phyloP scores from a whole-genome alignment of 306 rosid genomes.

The Glycyrrhiza uralensis region DNA sequence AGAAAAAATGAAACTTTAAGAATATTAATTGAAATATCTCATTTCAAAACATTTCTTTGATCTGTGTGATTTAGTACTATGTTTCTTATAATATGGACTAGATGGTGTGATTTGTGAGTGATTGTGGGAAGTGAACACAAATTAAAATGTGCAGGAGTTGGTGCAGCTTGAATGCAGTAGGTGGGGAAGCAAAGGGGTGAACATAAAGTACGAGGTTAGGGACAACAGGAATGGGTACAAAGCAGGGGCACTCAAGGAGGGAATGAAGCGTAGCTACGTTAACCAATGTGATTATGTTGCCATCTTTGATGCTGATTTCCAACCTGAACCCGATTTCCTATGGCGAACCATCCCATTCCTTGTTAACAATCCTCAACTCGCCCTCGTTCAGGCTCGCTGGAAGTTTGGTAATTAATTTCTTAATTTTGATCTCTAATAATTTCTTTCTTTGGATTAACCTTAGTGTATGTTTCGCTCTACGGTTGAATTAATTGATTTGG shows the following conservation, averaged over 20 bases:
- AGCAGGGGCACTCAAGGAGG: constrained; percentile 86
- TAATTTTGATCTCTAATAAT: too few relatives aligned
- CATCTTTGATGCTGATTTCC: constrained; percentile 90
- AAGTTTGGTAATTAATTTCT: constrained; percentile 53
- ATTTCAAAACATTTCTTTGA: too few relatives aligned
- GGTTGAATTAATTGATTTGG: too few relatives aligned
- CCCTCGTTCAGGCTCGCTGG: constrained; percentile 85
- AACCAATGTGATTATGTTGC: constrained; percentile 70
- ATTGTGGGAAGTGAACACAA: neutral
- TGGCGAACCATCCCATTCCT: constrained; percentile 78
- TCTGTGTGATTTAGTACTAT: too few relatives aligned
- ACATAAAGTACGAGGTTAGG: constrained; percentile 76
- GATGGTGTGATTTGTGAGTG: too few relatives aligned
- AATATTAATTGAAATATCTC: too few relatives aligned
- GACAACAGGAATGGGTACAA: constrained; percentile 83
- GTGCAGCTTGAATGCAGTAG: constrained; percentile 74
- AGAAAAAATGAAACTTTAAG: too few relatives aligned
- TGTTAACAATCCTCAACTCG: constrained; percentile 58
- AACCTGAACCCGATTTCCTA: constrained; percentile 73
- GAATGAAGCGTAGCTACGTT: constrained; percentile 71
- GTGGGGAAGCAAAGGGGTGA: constrained; percentile 80
- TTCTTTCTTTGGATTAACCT: neutral
- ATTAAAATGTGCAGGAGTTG: constrained; percentile 64
- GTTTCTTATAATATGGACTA: too few relatives aligned
- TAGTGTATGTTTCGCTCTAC: too few relatives aligned